Percentiles rank a stretch among this genome's conserved stretches.
phyloP scores from a whole-genome alignment of 192 early-diverging fungal species.

The Podila clonocystis region DNA sequence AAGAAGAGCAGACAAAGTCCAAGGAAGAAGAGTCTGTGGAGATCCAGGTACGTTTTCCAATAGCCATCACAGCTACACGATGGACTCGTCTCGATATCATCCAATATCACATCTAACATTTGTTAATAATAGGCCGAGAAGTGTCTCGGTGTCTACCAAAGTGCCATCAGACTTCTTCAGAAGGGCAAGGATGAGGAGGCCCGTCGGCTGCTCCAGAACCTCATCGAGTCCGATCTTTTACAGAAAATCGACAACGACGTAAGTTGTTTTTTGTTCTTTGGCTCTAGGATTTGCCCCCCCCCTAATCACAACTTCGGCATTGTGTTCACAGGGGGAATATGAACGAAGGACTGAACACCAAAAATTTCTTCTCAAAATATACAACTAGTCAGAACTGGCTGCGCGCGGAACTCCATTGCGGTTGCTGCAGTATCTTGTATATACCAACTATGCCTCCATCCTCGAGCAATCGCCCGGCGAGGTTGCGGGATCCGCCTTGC shows the following conservation, averaged over 20 bases:
- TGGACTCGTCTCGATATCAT: not conserved
- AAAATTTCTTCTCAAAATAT: not conserved
- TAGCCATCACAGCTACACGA: not conserved
- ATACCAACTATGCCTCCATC: constrained; percentile 61
- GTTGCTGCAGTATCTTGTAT: constrained; percentile 58
- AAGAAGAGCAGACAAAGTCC: constrained; percentile 36
- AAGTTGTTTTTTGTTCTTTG: not conserved
- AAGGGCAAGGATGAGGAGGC: constrained; percentile 50
- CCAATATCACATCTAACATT: too few species aligned
- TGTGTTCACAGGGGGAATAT: not conserved
- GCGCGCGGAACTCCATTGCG: constrained; percentile 48
- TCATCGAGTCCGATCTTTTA: constrained; percentile 53
- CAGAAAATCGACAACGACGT: constrained; percentile 48
- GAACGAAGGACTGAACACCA: not conserved
- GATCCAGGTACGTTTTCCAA: constrained; percentile 25
- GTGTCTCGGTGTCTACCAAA: constrained; percentile 54
- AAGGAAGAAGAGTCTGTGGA: constrained; percentile 49
- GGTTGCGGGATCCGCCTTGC: constrained; percentile 34
- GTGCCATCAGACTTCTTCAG: constrained; percentile 54
- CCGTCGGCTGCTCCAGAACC: constrained; percentile 39
- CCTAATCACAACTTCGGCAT: too few species aligned
- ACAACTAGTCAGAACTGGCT: constrained; percentile 32
- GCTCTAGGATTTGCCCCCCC: not conserved
- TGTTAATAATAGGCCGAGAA: constrained; percentile 52
- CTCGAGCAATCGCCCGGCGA: constrained; percentile 48